Percentiles rank a stretch among this genome's conserved stretches.
These are phyloP conservation scores for Moesziomyces sp. DNA, from an alignment of 1,284 basidiomycete genomes.

Conservation along the genomic window DNA sequence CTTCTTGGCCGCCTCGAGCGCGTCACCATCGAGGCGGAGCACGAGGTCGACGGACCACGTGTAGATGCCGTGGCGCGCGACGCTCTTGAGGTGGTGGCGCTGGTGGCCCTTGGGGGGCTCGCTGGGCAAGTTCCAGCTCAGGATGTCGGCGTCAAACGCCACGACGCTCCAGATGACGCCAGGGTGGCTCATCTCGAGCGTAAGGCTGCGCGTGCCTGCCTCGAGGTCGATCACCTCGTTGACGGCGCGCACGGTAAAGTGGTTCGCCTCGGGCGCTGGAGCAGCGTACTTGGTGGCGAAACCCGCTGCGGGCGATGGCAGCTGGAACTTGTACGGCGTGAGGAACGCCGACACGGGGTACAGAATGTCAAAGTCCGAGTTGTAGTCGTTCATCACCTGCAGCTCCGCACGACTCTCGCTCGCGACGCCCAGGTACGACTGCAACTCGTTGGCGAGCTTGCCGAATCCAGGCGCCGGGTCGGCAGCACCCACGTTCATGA, in stretches of 20 bases:
- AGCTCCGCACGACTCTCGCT: constrained; percentile 58
- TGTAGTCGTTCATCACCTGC: constrained; percentile 63
- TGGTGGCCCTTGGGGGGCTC: constrained; percentile 72
- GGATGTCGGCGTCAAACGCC: constrained; percentile 90
- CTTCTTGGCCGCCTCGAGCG: constrained; percentile 18
- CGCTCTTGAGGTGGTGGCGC: constrained; percentile 92
- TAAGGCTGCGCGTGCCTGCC: constrained; percentile 78
- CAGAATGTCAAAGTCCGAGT: constrained; percentile 71
- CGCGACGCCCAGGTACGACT: constrained; percentile 73
- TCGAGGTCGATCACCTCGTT: constrained; percentile 74
- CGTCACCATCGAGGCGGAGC: constrained; percentile 71
- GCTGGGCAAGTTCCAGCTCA: constrained; percentile 77
- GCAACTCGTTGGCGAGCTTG: constrained; percentile 75
- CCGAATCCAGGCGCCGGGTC: constrained; percentile 84
- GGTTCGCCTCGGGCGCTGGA: constrained; percentile 26
- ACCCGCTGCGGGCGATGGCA: constrained; percentile 70
- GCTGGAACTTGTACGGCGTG: constrained; percentile 78
- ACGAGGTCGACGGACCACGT: constrained; percentile 79
- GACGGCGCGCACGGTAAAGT: constrained; percentile 75
- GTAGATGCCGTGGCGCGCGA: constrained; percentile 81
- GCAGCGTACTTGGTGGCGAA: constrained; percentile 34
- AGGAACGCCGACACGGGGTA: constrained; percentile 80
- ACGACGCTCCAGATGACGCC: constrained; percentile 90
- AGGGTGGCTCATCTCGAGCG: constrained; percentile 80
- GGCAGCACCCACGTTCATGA: constrained; percentile 83